A percentile compares a stretch with the other conserved stretches of the same genome.
Conservation (phyloP, 805 yeast genomes). For the Yueomyces sinensis region DNA sequence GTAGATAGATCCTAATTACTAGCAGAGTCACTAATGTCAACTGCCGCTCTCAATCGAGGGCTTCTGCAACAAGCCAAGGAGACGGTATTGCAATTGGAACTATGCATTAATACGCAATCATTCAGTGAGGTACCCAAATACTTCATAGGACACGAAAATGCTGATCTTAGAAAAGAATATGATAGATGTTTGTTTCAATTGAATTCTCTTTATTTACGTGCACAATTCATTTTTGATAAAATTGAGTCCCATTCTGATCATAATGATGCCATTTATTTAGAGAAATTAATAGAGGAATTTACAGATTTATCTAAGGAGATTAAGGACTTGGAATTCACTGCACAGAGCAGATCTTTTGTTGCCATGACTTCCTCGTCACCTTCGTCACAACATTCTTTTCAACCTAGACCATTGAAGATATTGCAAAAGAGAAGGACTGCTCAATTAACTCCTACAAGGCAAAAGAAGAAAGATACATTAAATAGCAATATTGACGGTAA, state of each 20-base stretch:
- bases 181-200: conserved; percentile 16
- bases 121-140: not conserved
- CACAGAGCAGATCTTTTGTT: not conserved
- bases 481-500: too few relatives aligned
- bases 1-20: too few relatives aligned
- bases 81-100: conserved; percentile 18
- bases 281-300: conserved; percentile 16
- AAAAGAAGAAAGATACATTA: not conserved
- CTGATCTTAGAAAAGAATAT: too few relatives aligned
- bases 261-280: conserved; percentile 2
- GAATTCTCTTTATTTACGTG: conserved; percentile 15
- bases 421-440: not conserved
- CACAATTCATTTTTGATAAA: conserved; percentile 13
- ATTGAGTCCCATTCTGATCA: not conserved
- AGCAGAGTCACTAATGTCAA: too few relatives aligned
- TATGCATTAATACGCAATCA: conserved; percentile 17
- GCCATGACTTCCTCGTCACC: conserved; percentile 2
- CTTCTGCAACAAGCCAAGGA: conserved; percentile 19
- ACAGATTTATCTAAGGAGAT: conserved; percentile 14
- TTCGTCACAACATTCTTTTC: not conserved
- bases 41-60: too few relatives aligned
- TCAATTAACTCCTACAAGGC: not conserved
- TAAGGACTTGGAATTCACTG: conserved; percentile 10
- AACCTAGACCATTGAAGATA: conserved; percentile 2
- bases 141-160: conserved; percentile 1